Evolutionary conservation across 2,329 filamentous ascomycete genomes (phyloP).

Genomic region (Fusarium sp.): DNA sequence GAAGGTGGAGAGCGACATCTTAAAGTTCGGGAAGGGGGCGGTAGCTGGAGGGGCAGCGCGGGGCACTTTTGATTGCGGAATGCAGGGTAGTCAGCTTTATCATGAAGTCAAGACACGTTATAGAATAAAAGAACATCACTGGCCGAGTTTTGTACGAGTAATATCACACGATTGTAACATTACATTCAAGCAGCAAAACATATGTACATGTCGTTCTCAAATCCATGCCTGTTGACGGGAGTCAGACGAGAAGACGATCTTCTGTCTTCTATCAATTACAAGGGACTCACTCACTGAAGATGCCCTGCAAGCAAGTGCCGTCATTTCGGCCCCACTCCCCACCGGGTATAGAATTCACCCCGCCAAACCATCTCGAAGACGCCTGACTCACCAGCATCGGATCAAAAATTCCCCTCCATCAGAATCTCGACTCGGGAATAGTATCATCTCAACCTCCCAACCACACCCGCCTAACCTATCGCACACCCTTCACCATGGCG

Average conservation of each 20-base stretch:
- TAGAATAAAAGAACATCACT: constrained; percentile 26
- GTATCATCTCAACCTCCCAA: constrained; percentile 22
- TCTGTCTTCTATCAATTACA: neutral
- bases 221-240: neutral
- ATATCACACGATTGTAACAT: too few species aligned
- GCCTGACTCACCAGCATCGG: constrained; percentile 39
- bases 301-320: constrained; percentile 12
- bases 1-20: constrained; percentile 23
- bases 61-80: constrained; percentile 16
- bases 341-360: constrained; percentile 25
- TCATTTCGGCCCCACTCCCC: constrained; percentile 39
- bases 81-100: constrained; percentile 31
- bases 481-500: constrained; percentile 24
- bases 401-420: constrained; percentile 41
- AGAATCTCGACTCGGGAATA: constrained; percentile 35
- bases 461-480: neutral
- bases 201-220: neutral
- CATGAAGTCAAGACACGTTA: constrained; percentile 22
- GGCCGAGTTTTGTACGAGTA: neutral
- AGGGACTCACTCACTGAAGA: neutral
- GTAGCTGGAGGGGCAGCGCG: constrained; percentile 36
- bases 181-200: too few species aligned
- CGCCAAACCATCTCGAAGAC: constrained; percentile 35
- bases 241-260: neutral
- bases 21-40: constrained; percentile 20